phyloP scores from a whole-genome alignment of 805 yeast genomes.

The Pichia occidentalis region DNA sequence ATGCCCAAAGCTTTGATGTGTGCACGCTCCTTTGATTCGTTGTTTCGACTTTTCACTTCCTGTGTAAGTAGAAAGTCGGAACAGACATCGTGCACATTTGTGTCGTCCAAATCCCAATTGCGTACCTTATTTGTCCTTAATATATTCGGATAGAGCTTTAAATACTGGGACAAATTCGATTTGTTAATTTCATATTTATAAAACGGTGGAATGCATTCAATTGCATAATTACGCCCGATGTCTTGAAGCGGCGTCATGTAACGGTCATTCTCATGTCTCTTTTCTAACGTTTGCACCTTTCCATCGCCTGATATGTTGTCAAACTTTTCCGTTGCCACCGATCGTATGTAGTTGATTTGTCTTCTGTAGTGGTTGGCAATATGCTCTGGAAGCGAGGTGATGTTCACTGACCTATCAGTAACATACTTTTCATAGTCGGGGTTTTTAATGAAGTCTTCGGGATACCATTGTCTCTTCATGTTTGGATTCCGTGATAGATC shows the following conservation, averaged over 20 bases:
- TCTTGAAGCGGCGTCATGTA: constrained; percentile 24
- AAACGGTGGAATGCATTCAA: constrained; percentile 21
- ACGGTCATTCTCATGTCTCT: neutral
- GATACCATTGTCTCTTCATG: constrained; percentile 28
- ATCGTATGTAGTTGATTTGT: constrained; percentile 19
- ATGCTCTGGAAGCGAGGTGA: constrained; percentile 7
- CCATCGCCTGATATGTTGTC: constrained; percentile 16
- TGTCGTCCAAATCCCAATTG: constrained; percentile 27
- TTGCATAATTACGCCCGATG: constrained; percentile 19
- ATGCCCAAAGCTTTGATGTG: constrained; percentile 37
- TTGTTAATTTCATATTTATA: constrained; percentile 26
- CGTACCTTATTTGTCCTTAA: constrained; percentile 22
- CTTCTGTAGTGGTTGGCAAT: constrained; percentile 19
- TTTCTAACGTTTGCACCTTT: neutral
- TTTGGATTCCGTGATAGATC: constrained; percentile 25
- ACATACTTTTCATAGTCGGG: constrained; percentile 15
- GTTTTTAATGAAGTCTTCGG: constrained; percentile 33
- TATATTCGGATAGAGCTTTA: constrained; percentile 11
- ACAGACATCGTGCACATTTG: constrained; percentile 55
- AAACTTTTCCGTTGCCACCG: constrained; percentile 21
- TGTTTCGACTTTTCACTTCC: constrained; percentile 36
- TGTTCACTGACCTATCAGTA: constrained; percentile 3
- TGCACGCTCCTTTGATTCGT: constrained; percentile 22
- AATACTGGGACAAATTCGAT: constrained; percentile 14
- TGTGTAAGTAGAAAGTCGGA: constrained; percentile 57